A percentile compares a stretch with the other conserved stretches of the same genome.
phyloP scores from a whole-genome alignment of 2,329 filamentous ascomycete genomes.

The Calcarisporium arbuscula region DNA sequence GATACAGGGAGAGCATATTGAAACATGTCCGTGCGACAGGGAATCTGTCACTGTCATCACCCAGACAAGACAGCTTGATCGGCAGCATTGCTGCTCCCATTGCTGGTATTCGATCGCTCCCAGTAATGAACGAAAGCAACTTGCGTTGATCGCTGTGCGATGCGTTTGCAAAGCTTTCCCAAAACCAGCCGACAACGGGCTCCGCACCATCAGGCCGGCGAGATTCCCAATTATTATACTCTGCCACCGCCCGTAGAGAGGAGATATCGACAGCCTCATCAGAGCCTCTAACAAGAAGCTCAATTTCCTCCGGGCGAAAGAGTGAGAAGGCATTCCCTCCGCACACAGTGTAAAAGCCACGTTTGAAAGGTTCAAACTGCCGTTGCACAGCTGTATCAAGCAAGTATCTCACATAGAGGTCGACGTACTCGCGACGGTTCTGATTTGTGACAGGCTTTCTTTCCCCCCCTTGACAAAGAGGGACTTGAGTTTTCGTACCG shows the following conservation, averaged over 20 bases:
- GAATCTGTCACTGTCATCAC: constrained; percentile 66
- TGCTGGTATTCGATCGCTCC: constrained; percentile 83
- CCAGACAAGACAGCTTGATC: constrained; percentile 70
- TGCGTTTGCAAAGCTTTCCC: constrained; percentile 69
- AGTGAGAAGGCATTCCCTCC: constrained; percentile 81
- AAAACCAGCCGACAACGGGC: constrained; percentile 77
- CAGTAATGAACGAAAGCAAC: constrained; percentile 80
- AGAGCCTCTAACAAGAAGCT: constrained; percentile 77
- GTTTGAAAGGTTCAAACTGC: constrained; percentile 90
- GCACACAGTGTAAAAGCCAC: constrained; percentile 89
- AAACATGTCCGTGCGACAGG: constrained; percentile 89
- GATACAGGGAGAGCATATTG: constrained; percentile 73
- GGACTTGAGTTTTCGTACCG: constrained; percentile 58
- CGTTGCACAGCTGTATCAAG: constrained; percentile 71
- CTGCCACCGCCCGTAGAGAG: constrained; percentile 67
- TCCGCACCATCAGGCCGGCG: constrained; percentile 52
- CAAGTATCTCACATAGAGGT: constrained; percentile 73
- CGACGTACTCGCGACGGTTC: constrained; percentile 81
- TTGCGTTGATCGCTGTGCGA: constrained; percentile 64
- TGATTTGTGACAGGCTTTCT: constrained; percentile 71
- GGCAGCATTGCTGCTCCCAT: constrained; percentile 75
- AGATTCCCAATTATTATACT: constrained; percentile 73
- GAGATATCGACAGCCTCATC: constrained; percentile 76
- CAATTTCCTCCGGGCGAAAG: constrained; percentile 87
- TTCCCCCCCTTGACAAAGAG: constrained; percentile 69